These are phyloP conservation scores for Geranium incanum DNA, from an alignment of 441 rosid species.

Conservation along the genomic window DNA sequence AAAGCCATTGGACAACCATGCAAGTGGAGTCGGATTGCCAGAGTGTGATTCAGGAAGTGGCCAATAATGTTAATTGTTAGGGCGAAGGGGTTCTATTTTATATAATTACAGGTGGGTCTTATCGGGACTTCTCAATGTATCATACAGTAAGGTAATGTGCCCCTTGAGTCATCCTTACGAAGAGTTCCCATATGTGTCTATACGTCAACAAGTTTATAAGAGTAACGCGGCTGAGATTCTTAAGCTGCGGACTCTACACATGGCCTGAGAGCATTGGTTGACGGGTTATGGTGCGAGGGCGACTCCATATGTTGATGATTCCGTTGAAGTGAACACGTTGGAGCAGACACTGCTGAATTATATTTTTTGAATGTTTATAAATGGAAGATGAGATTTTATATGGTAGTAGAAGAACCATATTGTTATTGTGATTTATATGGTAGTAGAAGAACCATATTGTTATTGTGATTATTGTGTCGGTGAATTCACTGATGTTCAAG, in stretches of 20 bases:
- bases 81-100: too few relatives aligned
- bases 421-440: neutral
- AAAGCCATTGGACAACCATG: too few relatives aligned
- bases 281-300: slow-evolving; percentile 67
- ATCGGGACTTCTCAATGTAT: too few relatives aligned
- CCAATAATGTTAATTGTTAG: too few relatives aligned
- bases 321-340: slow-evolving; percentile 28
- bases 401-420: neutral
- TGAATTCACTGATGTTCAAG: too few relatives aligned
- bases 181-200: slow-evolving; percentile 83
- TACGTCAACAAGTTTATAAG: slow-evolving; percentile 78
- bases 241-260: slow-evolving; percentile 71
- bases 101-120: too few relatives aligned
- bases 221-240: slow-evolving; percentile 46
- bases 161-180: slow-evolving; percentile 44
- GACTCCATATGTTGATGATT: slow-evolving; percentile 70
- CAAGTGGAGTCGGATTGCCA: too few relatives aligned
- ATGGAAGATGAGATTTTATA: neutral
- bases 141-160: slow-evolving; percentile 52
- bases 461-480: too few relatives aligned
- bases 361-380: neutral
- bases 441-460: neutral
- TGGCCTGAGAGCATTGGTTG: slow-evolving; percentile 79
- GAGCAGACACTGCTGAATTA: slow-evolving; percentile 3
- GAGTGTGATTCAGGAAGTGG: too few relatives aligned